phyloP scores from a whole-genome alignment of 495 filamentous ascomycete genomes.

The Penicillium cinerascens region DNA sequence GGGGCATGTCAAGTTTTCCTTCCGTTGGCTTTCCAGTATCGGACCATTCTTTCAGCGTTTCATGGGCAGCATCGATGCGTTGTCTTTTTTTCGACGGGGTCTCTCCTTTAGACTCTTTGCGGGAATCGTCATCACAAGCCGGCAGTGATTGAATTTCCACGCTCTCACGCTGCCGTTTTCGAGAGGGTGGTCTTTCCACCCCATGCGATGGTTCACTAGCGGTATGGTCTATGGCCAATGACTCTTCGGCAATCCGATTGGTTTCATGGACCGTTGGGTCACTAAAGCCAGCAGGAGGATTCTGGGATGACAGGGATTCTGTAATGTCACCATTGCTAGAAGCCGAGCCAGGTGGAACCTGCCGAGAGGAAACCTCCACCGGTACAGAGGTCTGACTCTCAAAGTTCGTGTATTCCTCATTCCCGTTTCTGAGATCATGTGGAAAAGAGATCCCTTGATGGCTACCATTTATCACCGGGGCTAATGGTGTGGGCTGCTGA shows the following conservation, averaged over 20 bases:
- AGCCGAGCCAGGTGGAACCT: not conserved
- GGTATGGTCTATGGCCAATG: not conserved
- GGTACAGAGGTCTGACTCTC: not conserved
- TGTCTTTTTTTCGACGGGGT: slow-evolving; percentile 15
- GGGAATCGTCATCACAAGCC: not conserved
- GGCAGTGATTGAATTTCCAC: not conserved
- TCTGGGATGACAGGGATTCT: not conserved
- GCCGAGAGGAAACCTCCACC: not conserved
- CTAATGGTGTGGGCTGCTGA: not conserved
- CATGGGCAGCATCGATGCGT: slow-evolving; percentile 1
- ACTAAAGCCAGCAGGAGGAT: not conserved
- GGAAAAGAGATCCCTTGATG: not conserved
- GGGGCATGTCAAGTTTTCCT: not conserved
- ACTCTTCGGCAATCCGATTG: not conserved
- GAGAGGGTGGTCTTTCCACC: not conserved
- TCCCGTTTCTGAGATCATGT: not conserved
- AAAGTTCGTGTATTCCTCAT: not conserved
- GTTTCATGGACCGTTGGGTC: not conserved
- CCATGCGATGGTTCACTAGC: not conserved
- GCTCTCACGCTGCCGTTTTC: slow-evolving; percentile 15
- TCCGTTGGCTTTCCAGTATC: not conserved
- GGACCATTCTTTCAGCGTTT: not conserved
- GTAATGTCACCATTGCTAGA: not conserved
- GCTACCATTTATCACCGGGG: not conserved
- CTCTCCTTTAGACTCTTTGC: not conserved